A percentile compares a stretch with the other conserved stretches of the same genome.
These are phyloP conservation scores for Tetracladium setigerum DNA, from an alignment of 495 filamentous ascomycete species.

Conservation along the genomic window DNA sequence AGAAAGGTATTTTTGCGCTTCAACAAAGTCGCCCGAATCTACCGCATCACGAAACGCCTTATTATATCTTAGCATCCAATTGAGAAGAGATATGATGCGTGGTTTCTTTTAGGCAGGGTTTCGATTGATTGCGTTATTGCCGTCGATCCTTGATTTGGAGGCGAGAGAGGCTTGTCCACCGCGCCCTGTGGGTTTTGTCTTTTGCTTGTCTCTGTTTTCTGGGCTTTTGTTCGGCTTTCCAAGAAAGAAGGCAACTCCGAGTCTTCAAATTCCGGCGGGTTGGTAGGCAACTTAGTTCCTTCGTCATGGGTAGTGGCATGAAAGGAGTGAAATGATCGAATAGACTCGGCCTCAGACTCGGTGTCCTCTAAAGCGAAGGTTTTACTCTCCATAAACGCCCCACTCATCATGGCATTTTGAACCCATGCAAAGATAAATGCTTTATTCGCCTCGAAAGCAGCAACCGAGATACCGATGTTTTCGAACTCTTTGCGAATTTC, in stretches of 20 bases:
- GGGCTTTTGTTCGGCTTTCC: no score
- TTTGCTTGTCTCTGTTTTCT: no score
- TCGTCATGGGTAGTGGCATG: no score
- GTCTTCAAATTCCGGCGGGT: no score
- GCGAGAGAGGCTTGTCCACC: no score
- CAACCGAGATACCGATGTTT: slow-evolving; percentile 23
- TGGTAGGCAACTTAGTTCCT: no score
- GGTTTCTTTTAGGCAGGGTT: not conserved
- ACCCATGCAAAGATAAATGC: slow-evolving; percentile 29
- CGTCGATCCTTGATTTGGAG: not conserved
- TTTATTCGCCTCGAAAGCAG: slow-evolving; percentile 30
- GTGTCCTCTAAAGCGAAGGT: no score
- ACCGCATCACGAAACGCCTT: not conserved
- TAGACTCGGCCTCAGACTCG: no score
- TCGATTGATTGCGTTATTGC: not conserved
- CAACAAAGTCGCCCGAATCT: not conserved
- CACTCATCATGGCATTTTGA: slow-evolving; percentile 25
- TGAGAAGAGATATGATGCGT: not conserved
- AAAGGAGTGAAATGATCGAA: no score
- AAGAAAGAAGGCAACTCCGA: no score
- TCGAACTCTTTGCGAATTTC: not conserved
- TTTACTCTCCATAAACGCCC: slow-evolving; percentile 2
- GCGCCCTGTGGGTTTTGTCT: no score
- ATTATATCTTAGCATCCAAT: not conserved
- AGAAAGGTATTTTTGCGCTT: not conserved